A percentile compares a stretch with the other conserved stretches of the same genome.
These are phyloP conservation scores for Smithsoniella earleae DNA, from an alignment of 163 green algal genomes.

Conservation along the genomic window DNA sequence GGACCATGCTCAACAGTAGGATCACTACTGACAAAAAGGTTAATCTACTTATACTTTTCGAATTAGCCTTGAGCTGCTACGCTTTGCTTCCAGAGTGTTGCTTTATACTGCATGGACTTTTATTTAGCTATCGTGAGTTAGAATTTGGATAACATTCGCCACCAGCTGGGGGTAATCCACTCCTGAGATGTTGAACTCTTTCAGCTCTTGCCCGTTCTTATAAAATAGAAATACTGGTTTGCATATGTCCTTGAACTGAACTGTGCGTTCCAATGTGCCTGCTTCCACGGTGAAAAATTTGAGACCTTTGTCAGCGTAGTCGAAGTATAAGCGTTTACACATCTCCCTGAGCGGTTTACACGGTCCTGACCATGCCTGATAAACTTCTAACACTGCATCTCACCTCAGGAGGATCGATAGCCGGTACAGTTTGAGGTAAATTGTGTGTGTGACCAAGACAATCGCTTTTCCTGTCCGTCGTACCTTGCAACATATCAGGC, in stretches of 20 bases:
- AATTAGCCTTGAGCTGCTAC: neutral
- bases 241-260: neutral
- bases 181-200: neutral
- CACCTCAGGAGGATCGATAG: no score
- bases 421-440: no score
- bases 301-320: constrained; percentile 28
- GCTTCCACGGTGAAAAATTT: constrained; percentile 18
- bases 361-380: constrained; percentile 16
- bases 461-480: no score
- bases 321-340: constrained; percentile 23
- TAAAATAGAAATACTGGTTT: constrained; percentile 20
- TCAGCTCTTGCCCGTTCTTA: neutral
- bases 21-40: no score
- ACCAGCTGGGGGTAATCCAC: constrained; percentile 9
- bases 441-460: no score
- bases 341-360: constrained; percentile 21
- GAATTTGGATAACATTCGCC: no score
- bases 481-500: constrained; percentile 11
- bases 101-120: no score
- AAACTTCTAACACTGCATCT: constrained; percentile 26
- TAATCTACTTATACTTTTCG: neutral
- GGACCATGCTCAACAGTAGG: no score
- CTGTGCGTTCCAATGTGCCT: neutral
- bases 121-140: no score
- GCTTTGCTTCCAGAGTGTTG: neutral